Evolutionary conservation across 257 asterid genomes (phyloP).

Genomic region (Solanum stenotomum): DNA sequence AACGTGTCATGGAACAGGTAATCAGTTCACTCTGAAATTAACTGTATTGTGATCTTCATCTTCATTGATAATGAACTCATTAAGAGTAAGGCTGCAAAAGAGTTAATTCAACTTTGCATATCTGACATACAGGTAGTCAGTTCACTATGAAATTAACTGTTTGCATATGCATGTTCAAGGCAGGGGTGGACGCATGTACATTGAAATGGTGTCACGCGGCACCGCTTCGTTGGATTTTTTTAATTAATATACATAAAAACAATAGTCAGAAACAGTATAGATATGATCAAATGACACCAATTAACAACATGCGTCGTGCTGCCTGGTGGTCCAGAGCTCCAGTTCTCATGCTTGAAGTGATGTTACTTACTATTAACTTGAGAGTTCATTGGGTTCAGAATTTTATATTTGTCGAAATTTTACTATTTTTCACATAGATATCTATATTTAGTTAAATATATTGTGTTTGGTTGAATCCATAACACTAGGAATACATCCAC

Average conservation of each 20-base stretch:
- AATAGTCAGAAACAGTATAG: not conserved
- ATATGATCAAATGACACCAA: not conserved
- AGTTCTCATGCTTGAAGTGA: not conserved
- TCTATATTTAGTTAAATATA: not conserved
- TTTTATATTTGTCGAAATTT: not conserved
- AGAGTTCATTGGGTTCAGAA: not conserved
- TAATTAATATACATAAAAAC: not conserved
- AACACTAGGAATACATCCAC: not conserved
- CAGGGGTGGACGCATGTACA: not conserved
- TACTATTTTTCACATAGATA: not conserved
- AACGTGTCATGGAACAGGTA: conserved; percentile 75
- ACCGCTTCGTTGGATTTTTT: not conserved
- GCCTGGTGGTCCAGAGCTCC: not conserved
- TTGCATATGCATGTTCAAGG: not conserved
- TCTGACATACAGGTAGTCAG: not conserved
- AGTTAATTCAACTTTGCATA: not conserved
- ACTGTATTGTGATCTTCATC: not conserved
- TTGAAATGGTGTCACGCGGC: not conserved
- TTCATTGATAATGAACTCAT: not conserved
- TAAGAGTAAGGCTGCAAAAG: not conserved
- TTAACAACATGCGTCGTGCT: not conserved
- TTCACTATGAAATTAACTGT: too few species aligned
- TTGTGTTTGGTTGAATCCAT: not conserved
- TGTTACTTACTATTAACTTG: not conserved
- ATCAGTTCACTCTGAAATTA: not conserved